Evolutionary conservation across 176 grass and related monocot species (phyloP).

Genomic region (Ensete glaucum): DNA sequence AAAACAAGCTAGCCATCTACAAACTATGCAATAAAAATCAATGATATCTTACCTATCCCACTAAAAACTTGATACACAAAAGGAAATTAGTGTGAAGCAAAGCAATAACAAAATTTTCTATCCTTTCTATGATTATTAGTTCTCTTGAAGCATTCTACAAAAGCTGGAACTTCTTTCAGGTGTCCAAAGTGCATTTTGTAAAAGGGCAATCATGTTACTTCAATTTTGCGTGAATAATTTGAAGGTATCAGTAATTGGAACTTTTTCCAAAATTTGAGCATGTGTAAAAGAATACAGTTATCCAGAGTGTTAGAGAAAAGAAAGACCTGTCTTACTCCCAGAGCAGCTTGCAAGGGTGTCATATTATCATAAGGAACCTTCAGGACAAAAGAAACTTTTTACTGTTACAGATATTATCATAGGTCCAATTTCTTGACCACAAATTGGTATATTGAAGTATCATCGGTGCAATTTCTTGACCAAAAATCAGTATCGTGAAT

Average conservation of each 20-base stretch:
- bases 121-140: too few relatives aligned
- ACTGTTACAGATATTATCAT: too few relatives aligned
- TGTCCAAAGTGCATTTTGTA: background rate
- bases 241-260: background rate
- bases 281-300: background rate
- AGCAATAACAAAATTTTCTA: background rate
- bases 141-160: background rate
- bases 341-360: constrained; percentile 90
- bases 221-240: background rate
- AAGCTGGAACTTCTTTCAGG: background rate
- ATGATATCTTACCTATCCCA: background rate
- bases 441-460: background rate
- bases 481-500: background rate
- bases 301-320: constrained; percentile 1
- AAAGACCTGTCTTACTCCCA: constrained; percentile 83
- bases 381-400: constrained; percentile 7
- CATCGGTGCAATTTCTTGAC: background rate
- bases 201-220: background rate
- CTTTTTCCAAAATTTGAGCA: background rate
- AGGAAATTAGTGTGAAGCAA: background rate
- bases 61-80: background rate
- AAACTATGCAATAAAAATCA: background rate
- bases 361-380: constrained; percentile 82
- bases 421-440: background rate
- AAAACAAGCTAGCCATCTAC: too few relatives aligned